Base-by-base conservation (phyloP, 2,329 filamentous ascomycete species). In the Drechmeria coniospora region DNA sequence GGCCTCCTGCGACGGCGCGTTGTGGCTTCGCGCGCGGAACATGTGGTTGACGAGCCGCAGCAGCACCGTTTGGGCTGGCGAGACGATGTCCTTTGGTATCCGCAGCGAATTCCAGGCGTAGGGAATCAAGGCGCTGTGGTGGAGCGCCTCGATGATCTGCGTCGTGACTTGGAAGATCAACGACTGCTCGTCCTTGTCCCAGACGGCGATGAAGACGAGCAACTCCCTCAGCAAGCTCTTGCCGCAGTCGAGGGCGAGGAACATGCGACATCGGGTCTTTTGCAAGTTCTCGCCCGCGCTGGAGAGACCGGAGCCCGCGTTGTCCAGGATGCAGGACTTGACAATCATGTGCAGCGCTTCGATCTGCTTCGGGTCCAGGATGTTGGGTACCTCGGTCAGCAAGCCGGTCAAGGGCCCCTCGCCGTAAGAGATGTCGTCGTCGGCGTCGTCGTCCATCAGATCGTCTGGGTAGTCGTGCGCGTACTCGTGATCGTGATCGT, bases 291-390 rank as follows among this genome's bases (percentile, higher is more conserved):
- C 79, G 12, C 76, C 77, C 9, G 66, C 66, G 8, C 61, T 53
- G 24, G 75, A 79, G 6, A 72, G 56, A 0, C 74, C 72, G 37
- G 79, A 77, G 33, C 79, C 80, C 33, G 71, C 64, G n/a, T 73
- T 74, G 42, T 92, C 81, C 14, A 93, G 73, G 29, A 95, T 92
- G 36, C 86, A 92, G 10, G 82, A 86, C 59, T 94, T 93, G 43
- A 95, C 78, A 33, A 94, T 92, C 86, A 94, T 93, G 30, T 92
- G 87, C 29, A 95, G 59, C 5, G 90, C 86, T 52, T 95, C 87
- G 29, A 94, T 94, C 53, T 95, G 87, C 31, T 84, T 86, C 0
- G 87, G 87, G 23, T 92, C 86, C 17, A 95, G 63, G 21, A 94
- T 92, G 39, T 95, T 79, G 17, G 87, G 87, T 9, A 95, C 83